Evolutionary conservation across 495 filamentous ascomycete genomes (phyloP), one percentile per base, ranked within the genome.

Genomic region (Podospora pseudocomata): DNA sequence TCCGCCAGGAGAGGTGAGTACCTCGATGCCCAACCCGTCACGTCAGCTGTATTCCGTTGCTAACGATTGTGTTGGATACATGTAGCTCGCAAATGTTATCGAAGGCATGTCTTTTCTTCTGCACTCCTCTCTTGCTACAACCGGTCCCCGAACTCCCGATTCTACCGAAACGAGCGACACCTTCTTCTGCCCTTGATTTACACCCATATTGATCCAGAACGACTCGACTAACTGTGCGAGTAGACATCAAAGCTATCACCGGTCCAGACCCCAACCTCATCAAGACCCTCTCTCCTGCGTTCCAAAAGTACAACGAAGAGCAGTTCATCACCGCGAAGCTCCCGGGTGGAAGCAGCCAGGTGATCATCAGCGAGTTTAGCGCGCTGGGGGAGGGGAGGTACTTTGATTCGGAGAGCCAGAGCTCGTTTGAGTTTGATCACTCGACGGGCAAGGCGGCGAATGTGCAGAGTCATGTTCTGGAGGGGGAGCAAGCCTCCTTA

Each of bases 241-340:
- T 58, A 98, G 95, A 96, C 75, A 92, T 99, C 82, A 97, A 97
- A 77, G 79, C 87, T 61, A 83, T 99, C 54, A 93, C 91, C 19
- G 80, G 85, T 76, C 88, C 93, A 72, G 88, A 86, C 28, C 86
- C 88, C 11, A 82, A 84, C 60, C 79, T 94, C 55, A 79, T 94
- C 30, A 77, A 85, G 64, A 87, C 90, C 54, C 89, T 97, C 13
- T 83, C 80, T 4, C 92, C 93, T 3, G 93, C 95, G 0, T 95
- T 97, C 80, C 85, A 94, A 80, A 91, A 90, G 78, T 97, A 99
- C 86, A 98, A 97, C 74, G 94, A 97, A 78, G 90, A 92, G 78
- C 96, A 99, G 78, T 90, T 97, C 76, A 79, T 88, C 32, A 91
- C 91, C 9, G 88, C 91, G 64, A 97, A 96, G 82, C 86, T 98